phyloP scores from a whole-genome alignment of 208 protist species.

The Acanthamoeba castellanii region DNA sequence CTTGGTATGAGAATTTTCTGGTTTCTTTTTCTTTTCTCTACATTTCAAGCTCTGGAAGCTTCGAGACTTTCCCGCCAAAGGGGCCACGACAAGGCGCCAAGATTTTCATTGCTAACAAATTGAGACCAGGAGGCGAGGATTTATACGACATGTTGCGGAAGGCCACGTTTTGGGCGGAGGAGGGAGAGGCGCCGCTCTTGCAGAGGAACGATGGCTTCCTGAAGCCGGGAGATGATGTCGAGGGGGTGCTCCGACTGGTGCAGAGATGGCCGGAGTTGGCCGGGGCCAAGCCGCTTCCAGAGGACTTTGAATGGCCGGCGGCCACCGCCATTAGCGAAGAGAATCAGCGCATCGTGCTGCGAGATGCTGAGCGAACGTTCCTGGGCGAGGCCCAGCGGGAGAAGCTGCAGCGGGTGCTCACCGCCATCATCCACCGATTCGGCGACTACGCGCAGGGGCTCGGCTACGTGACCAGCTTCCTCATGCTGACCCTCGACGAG shows the following conservation, averaged over 20 bases:
- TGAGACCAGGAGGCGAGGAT: too few relatives aligned
- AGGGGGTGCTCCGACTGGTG: not conserved
- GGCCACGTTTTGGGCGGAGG: not conserved
- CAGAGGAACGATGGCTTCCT: constrained; percentile 14
- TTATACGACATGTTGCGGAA: constrained; percentile 20
- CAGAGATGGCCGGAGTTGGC: constrained; percentile 41
- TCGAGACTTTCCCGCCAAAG: not conserved
- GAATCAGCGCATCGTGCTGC: constrained; percentile 39
- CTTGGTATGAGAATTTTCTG: not conserved
- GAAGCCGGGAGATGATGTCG: not conserved
- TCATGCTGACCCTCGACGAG: constrained; percentile 44
- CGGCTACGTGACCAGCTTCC: constrained; percentile 43
- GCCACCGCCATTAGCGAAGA: not conserved
- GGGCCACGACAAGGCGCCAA: too few relatives aligned
- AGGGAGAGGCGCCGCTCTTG: constrained; percentile 2
- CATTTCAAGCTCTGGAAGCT: not conserved
- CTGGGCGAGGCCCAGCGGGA: constrained; percentile 40
- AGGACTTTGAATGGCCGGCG: constrained; percentile 20
- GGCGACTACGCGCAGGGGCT: constrained; percentile 30
- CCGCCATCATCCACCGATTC: constrained; percentile 41
- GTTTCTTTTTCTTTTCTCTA: too few relatives aligned
- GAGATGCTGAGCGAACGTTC: constrained; percentile 34
- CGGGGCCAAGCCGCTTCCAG: not conserved
- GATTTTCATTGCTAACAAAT: too few relatives aligned
- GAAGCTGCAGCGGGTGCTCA: not conserved